phyloP scores from a whole-genome alignment of 208 protist species.

The Wallacemonas sp. region DNA sequence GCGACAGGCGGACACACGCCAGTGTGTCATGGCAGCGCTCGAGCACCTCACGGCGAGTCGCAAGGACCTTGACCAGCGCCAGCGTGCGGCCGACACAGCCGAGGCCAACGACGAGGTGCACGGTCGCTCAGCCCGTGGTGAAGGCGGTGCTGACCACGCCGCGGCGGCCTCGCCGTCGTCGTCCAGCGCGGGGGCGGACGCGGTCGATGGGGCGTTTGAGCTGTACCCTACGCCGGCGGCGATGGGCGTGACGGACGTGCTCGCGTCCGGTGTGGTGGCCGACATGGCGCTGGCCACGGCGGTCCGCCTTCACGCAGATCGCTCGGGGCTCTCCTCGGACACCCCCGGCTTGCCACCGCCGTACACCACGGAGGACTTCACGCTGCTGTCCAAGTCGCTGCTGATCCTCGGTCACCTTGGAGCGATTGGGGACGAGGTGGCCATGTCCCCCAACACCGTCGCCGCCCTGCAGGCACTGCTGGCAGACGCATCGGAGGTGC shows the following conservation, averaged over 20 bases:
- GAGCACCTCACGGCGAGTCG: constrained; percentile 50
- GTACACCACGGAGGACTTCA: constrained; percentile 51
- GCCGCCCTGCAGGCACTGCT: constrained; percentile 68
- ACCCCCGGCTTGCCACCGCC: constrained; percentile 6
- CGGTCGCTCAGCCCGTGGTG: too few relatives aligned
- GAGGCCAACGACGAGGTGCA: constrained; percentile 12
- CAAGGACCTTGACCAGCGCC: constrained; percentile 36
- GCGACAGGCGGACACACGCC: constrained; percentile 45
- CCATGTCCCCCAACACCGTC: constrained; percentile 63
- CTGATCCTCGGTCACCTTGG: constrained; percentile 48
- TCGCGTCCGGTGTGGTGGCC: constrained; percentile 46
- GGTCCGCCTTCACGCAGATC: constrained; percentile 54
- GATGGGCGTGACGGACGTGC: constrained; percentile 52
- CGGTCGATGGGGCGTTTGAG: constrained; percentile 5
- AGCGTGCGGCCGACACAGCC: constrained; percentile 8
- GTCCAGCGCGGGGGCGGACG: background rate
- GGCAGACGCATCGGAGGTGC: constrained; percentile 33
- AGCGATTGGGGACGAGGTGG: constrained; percentile 48
- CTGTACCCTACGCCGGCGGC: constrained; percentile 61
- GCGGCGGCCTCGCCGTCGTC: background rate
- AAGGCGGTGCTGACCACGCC: background rate
- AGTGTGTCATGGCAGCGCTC: constrained; percentile 50
- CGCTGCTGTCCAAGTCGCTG: constrained; percentile 51
- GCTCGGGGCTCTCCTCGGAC: constrained; percentile 14
- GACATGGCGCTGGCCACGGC: constrained; percentile 68